Evolutionary conservation across 2,329 filamentous ascomycete genomes (phyloP).

Genomic region (Niveomyces coronatus): DNA sequence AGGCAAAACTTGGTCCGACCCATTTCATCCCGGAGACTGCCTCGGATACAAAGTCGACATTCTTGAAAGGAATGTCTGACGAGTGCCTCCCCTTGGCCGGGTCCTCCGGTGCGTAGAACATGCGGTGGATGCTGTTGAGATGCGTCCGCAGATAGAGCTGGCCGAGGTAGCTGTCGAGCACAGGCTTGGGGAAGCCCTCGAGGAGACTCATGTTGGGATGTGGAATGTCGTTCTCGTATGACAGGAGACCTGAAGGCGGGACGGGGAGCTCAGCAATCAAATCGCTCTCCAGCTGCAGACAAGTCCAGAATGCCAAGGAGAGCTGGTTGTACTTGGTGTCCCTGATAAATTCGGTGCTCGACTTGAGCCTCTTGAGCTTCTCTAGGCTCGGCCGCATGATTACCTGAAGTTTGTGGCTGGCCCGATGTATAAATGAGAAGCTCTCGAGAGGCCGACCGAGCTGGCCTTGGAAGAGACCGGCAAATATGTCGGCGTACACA

Average conservation of each 20-base stretch:
- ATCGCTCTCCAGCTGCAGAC: conserved; percentile 64
- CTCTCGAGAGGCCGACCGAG: conserved; percentile 80
- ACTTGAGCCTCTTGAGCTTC: conserved; percentile 33
- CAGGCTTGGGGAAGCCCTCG: conserved; percentile 31
- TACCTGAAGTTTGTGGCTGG: conserved; percentile 51
- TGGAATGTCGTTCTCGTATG: conserved; percentile 53
- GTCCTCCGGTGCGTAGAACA: conserved; percentile 40
- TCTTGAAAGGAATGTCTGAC: conserved; percentile 27
- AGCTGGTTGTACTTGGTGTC: conserved; percentile 48
- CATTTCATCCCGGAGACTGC: conserved; percentile 33
- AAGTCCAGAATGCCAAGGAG: conserved; percentile 82
- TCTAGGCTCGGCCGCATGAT: conserved; percentile 60
- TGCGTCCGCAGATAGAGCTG: conserved; percentile 56
- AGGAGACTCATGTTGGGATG: conserved; percentile 47
- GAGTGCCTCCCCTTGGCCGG: conserved; percentile 20
- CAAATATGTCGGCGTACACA: conserved; percentile 75
- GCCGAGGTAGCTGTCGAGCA: conserved; percentile 50
- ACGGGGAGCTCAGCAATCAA: conserved; percentile 65
- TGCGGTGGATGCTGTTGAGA: conserved; percentile 51
- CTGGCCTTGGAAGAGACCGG: conserved; percentile 82
- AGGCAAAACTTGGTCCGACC: conserved; percentile 42
- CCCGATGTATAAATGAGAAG: conserved; percentile 50
- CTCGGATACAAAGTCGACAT: conserved; percentile 36
- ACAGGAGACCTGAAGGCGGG: conserved; percentile 50
- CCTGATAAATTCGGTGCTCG: conserved; percentile 26